Conservation (phyloP, 148 eudicot genomes). For the Cornus controversa region DNA sequence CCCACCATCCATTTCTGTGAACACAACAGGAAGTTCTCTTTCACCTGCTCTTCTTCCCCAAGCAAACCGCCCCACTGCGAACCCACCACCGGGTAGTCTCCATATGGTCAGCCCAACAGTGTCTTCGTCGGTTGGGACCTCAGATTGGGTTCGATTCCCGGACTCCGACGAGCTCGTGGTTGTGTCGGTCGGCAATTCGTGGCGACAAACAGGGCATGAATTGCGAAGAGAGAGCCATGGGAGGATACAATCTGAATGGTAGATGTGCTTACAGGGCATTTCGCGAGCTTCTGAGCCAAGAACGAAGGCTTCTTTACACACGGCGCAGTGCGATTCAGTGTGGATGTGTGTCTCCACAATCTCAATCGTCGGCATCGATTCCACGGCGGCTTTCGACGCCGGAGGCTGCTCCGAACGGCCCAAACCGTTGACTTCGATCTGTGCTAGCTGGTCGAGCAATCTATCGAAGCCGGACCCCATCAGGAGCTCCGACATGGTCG, state of each 20-base stretch:
- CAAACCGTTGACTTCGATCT: conserved; percentile 36
- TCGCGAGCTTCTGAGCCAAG: conserved; percentile 47
- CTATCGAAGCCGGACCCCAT: conserved; percentile 51
- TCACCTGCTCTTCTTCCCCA: conserved; percentile 30
- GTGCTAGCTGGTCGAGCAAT: conserved; percentile 47
- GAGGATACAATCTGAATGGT: conserved; percentile 50
- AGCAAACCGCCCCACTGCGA: conserved; percentile 43
- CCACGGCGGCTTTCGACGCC: conserved; percentile 41
- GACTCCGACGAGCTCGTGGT: background rate
- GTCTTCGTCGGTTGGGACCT: background rate
- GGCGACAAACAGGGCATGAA: conserved; percentile 54
- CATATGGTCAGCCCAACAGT: conserved; percentile 45
- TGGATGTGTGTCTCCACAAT: conserved; percentile 26
- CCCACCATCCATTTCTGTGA: conserved; percentile 46
- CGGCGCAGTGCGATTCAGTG: conserved; percentile 48
- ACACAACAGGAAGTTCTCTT: conserved; percentile 39
- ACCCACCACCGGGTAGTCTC: conserved; percentile 54
- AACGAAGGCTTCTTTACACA: conserved; percentile 42
- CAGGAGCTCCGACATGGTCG: conserved; percentile 42
- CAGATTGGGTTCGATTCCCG: background rate
- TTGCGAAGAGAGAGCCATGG: conserved; percentile 44
- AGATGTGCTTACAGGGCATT: conserved; percentile 58
- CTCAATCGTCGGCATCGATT: conserved; percentile 39
- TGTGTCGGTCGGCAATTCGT: conserved; percentile 34
- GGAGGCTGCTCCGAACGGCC: conserved; percentile 41